These are phyloP conservation scores for Gilbertella persicaria DNA, from an alignment of 371 early-diverging fungal species.

Conservation along the genomic window DNA sequence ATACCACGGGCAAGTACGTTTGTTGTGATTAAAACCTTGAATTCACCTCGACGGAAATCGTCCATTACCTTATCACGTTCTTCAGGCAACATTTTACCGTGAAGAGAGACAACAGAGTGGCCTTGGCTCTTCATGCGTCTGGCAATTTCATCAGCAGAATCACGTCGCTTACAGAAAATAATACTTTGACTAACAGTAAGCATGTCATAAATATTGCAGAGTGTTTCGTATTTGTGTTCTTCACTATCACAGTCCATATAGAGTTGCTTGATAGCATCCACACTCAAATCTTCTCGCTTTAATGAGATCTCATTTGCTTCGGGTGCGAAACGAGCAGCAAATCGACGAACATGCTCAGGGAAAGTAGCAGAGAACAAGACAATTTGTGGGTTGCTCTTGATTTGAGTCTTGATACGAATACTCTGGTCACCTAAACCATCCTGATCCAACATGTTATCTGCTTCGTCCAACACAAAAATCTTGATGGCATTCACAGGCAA, in stretches of 20 bases:
- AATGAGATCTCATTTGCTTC: conserved; percentile 85
- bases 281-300: conserved; percentile 88
- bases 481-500: conserved; percentile 64
- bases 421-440: conserved; percentile 89
- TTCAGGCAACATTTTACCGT: conserved; percentile 80
- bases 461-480: conserved; percentile 92
- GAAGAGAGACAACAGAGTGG: conserved; percentile 84
- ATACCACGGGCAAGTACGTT: conserved; percentile 98
- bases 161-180: conserved; percentile 89
- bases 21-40: conserved; percentile 96
- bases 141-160: conserved; percentile 83
- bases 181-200: conserved; percentile 97
- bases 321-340: conserved; percentile 81
- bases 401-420: conserved; percentile 70
- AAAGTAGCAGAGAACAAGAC: conserved; percentile 98
- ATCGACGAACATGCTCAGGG: conserved; percentile 75
- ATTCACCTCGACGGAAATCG: conserved; percentile 87
- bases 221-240: conserved; percentile 80
- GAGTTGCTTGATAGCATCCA: conserved; percentile 95
- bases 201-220: conserved; percentile 86
- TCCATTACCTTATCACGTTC: conserved; percentile 95
- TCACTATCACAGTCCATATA: conserved; percentile 91
- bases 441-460: conserved; percentile 93
- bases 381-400: conserved; percentile 76
- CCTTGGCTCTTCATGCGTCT: conserved; percentile 79